Evolutionary conservation across 164 flowering plant species (phyloP), one percentile per base, ranked within the genome.

Genomic region (Liquidambar formosana): DNA sequence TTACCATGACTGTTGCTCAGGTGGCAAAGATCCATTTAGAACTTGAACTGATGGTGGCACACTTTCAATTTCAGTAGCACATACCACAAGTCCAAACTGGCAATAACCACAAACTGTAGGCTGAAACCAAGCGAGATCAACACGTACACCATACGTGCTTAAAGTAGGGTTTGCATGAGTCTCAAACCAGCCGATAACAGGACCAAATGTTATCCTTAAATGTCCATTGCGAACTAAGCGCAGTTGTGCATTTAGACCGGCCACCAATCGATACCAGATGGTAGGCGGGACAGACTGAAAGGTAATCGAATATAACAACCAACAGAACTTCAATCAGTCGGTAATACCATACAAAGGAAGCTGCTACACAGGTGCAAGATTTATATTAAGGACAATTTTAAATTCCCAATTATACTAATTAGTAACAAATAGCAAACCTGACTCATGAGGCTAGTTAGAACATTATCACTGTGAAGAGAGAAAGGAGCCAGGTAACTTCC

Each of bases 401-500:
- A 62, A 19, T 12, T 1, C 57, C 14, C 12, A 47, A 65, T 13
- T 10, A 43, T 59, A 59, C 15, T 53, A 52, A 49, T 54, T 45
- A 47, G 19, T 25, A 25, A 61, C 27, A 56, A 18, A 60, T 5
- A 23, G 63, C 78, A 72, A 53, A 95, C 99, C 93, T 95, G 97
- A 75, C 97, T 88, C 89, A 95, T 82, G 45, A 95, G 88, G 83
- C 89, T 85, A 46, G 97, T 95, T 58, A 93, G 73, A 57, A 91
- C 84, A 71, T 89, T 89, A 64, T 95, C 99, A 75, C 83, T 95
- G 38, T 89, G 92, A 74, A 95, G 90, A 58, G 83, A 85, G 80
- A 91, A 95, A 72, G 97, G 97, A 75, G 89, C 85, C 93, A 93
- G 89, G 87, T 91, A 95, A 78, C 92, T 89, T 77, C 99, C 99